Conservation (phyloP, 306 rosid genomes). For the Senna siamea region DNA sequence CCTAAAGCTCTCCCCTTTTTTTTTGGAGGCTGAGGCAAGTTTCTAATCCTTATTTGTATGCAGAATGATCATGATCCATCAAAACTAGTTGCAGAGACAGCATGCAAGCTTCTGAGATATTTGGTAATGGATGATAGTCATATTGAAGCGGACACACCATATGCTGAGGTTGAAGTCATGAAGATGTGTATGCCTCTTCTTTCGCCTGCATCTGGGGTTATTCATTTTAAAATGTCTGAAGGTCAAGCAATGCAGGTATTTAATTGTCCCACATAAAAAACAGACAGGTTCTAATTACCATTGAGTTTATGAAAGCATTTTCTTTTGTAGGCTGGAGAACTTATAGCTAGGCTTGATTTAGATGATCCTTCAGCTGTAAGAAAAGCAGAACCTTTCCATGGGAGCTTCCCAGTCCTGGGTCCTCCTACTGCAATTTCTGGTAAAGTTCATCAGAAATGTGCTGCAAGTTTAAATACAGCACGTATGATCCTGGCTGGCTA, state of each 20-base stretch:
- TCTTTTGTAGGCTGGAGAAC: slow-evolving; percentile 84
- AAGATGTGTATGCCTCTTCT: slow-evolving; percentile 99
- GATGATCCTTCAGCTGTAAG: slow-evolving; percentile 99
- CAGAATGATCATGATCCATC: slow-evolving; percentile 99
- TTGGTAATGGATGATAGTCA: slow-evolving; percentile 80
- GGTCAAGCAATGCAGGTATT: slow-evolving; percentile 99
- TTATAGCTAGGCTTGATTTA: slow-evolving; percentile 90
- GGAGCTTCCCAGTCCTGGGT: slow-evolving; percentile 87
- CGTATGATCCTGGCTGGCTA: slow-evolving; percentile 96
- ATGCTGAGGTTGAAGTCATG: slow-evolving; percentile 99
- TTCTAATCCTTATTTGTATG: slow-evolving; percentile 42
- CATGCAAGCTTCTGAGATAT: slow-evolving; percentile 93
- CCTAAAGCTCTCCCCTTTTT: slow-evolving; percentile 1
- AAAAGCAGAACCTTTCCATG: slow-evolving; percentile 92
- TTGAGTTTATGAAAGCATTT: slow-evolving; percentile 24
- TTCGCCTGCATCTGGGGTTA: slow-evolving; percentile 94
- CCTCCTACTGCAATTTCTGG: slow-evolving; percentile 93
- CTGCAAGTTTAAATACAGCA: slow-evolving; percentile 87
- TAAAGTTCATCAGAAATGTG: slow-evolving; percentile 97
- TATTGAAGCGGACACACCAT: slow-evolving; percentile 90
- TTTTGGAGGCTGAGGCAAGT: slow-evolving; percentile 34
- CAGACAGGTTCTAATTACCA: slow-evolving; percentile 18
- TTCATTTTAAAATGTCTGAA: slow-evolving; percentile 90
- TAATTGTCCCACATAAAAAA: slow-evolving; percentile 32
- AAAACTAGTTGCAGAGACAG: slow-evolving; percentile 91